Percentiles rank a stretch among this genome's conserved stretches.
Conservation (phyloP, 805 yeast genomes). For the Phaffomyces antillensis region DNA sequence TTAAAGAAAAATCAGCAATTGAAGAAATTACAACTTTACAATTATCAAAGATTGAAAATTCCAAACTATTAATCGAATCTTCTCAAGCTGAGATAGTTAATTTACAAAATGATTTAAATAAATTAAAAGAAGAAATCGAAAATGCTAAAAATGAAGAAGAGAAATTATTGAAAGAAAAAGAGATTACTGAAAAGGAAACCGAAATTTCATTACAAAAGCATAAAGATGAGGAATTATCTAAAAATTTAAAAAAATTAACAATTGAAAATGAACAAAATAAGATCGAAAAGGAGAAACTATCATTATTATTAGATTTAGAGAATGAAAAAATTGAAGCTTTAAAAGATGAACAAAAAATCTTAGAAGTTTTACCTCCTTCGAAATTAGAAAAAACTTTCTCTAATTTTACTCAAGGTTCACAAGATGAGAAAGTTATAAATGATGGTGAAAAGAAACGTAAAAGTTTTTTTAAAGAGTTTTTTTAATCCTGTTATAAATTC, state of each 20-base stretch:
- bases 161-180: constrained; percentile 26
- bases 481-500: neutral
- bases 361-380: constrained; percentile 33
- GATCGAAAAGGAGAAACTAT: constrained; percentile 29
- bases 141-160: constrained; percentile 25
- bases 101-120: constrained; percentile 29
- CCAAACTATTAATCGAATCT: constrained; percentile 33
- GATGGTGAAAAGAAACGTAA: constrained; percentile 14
- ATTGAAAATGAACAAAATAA: constrained; percentile 31
- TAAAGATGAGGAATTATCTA: constrained; percentile 31
- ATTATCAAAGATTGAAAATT: constrained; percentile 36
- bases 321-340: constrained; percentile 27
- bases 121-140: constrained; percentile 26
- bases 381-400: constrained; percentile 30
- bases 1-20: constrained; percentile 40
- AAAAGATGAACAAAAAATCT: constrained; percentile 32
- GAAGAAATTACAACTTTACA: constrained; percentile 40
- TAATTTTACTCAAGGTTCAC: constrained; percentile 41
- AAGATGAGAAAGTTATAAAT: constrained; percentile 19
- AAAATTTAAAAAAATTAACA: constrained; percentile 30
- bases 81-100: constrained; percentile 34
- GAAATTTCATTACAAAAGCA: constrained; percentile 26
- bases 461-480: constrained; percentile 22
- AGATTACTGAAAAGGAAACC: constrained; percentile 26
- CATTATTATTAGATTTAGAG: constrained; percentile 29